phyloP scores from a whole-genome alignment of 345 rosid species.

The Litchi chinensis region DNA sequence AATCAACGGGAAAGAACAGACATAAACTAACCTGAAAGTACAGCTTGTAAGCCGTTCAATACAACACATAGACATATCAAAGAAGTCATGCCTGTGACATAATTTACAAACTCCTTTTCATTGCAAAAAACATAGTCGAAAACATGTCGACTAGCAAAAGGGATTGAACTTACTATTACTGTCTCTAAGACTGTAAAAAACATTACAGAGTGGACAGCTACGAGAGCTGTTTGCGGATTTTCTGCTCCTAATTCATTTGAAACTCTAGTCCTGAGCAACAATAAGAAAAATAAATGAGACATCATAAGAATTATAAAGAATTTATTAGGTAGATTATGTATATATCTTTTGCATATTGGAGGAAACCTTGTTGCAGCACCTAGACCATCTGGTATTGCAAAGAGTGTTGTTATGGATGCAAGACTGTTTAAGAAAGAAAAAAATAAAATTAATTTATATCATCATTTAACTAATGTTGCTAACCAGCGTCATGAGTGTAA shows the following conservation, averaged over 20 bases:
- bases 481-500: too few species aligned
- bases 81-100: conserved; percentile 76
- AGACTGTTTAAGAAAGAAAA: conserved; percentile 42
- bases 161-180: conserved; percentile 40
- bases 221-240: conserved; percentile 49
- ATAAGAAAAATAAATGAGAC: not conserved
- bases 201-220: conserved; percentile 44
- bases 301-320: not conserved
- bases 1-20: too few species aligned
- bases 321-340: too few species aligned
- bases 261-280: conserved; percentile 62
- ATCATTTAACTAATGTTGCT: not conserved
- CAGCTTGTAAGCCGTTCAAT: conserved; percentile 60
- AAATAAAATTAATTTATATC: not conserved
- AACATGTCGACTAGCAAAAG: conserved; percentile 40
- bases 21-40: conserved; percentile 56
- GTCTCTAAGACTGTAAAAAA: conserved; percentile 42
- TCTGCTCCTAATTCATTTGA: conserved; percentile 91
- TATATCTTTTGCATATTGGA: not conserved
- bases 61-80: conserved; percentile 57
- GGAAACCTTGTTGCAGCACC: conserved; percentile 68
- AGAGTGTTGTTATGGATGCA: conserved; percentile 50
- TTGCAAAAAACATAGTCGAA: conserved; percentile 74
- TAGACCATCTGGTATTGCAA: conserved; percentile 57
- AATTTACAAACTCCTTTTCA: conserved; percentile 64